These are phyloP conservation scores for Ulota crispa DNA, from an alignment of 225 moss, liverwort and hornwort species.

Conservation along the genomic window DNA sequence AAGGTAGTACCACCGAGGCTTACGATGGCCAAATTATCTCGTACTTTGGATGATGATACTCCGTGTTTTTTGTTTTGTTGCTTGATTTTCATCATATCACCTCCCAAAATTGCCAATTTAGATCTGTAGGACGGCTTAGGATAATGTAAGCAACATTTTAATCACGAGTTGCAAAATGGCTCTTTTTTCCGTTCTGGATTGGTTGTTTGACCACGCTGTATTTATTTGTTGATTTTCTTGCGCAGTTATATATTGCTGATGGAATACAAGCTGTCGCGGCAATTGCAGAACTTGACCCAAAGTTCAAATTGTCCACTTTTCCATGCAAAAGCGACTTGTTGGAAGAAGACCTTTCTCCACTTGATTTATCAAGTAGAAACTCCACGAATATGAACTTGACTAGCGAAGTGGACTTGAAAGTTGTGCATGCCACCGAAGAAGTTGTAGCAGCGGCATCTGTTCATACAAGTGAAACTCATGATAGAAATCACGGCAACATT, in stretches of 20 bases:
- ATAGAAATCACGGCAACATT: not conserved
- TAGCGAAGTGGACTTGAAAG: not conserved
- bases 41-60: not conserved
- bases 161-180: not conserved
- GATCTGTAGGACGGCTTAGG: not conserved
- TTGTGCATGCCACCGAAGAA: not conserved
- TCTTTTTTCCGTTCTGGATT: not conserved
- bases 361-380: slow-evolving; percentile 6
- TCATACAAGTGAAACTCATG: not conserved
- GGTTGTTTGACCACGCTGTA: not conserved
- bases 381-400: not conserved
- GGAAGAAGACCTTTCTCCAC: slow-evolving; percentile 18
- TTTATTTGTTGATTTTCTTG: slow-evolving; percentile 5
- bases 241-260: slow-evolving; percentile 71
- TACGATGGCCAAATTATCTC: not conserved
- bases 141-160: not conserved
- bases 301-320: not conserved
- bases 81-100: not conserved
- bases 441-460: not conserved
- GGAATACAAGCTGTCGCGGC: slow-evolving; percentile 67
- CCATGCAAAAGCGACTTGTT: not conserved
- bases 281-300: slow-evolving; percentile 40
- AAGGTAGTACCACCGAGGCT: not conserved
- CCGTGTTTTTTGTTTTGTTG: not conserved
- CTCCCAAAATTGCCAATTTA: not conserved